Evolutionary conservation across 352 stramenopile genomes (phyloP).

Genomic region (Pseudoperonospora humuli): DNA sequence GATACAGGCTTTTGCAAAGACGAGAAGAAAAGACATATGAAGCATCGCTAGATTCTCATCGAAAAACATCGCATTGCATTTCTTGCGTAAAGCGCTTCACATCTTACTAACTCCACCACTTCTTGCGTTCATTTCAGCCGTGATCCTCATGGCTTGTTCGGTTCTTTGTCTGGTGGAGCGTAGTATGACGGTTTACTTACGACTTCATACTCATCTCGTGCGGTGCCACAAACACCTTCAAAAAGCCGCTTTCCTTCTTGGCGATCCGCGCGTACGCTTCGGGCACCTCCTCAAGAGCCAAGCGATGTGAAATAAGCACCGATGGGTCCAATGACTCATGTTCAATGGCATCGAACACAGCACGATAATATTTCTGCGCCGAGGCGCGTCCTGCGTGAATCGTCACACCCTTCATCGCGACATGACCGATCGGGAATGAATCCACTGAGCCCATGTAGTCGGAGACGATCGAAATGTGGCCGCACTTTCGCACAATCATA

Average conservation of each 20-base stretch:
- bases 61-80: too few species aligned
- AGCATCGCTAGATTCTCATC: too few species aligned
- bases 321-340: slow-evolving; percentile 45
- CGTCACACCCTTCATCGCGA: slow-evolving; percentile 56
- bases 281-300: slow-evolving; percentile 45
- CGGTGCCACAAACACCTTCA: slow-evolving; percentile 58
- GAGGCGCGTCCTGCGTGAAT: slow-evolving; percentile 40
- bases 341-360: slow-evolving; percentile 47
- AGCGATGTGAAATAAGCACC: slow-evolving; percentile 45
- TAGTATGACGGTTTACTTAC: too few species aligned
- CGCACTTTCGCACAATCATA: slow-evolving; percentile 49
- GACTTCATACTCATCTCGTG: slow-evolving; percentile 30
- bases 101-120: too few species aligned
- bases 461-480: slow-evolving; percentile 46
- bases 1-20: too few species aligned
- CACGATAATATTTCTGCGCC: slow-evolving; percentile 49
- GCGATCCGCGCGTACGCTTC: slow-evolving; percentile 41
- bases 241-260: slow-evolving; percentile 48
- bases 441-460: slow-evolving; percentile 39
- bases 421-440: slow-evolving; percentile 45
- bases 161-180: too few species aligned
- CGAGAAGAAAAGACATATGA: too few species aligned
- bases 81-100: too few species aligned
- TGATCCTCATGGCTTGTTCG: not conserved
- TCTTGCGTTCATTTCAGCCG: too few species aligned